These are phyloP conservation scores for Coffea canephora DNA, from an alignment of 257 asterid species.

Conservation along the genomic window DNA sequence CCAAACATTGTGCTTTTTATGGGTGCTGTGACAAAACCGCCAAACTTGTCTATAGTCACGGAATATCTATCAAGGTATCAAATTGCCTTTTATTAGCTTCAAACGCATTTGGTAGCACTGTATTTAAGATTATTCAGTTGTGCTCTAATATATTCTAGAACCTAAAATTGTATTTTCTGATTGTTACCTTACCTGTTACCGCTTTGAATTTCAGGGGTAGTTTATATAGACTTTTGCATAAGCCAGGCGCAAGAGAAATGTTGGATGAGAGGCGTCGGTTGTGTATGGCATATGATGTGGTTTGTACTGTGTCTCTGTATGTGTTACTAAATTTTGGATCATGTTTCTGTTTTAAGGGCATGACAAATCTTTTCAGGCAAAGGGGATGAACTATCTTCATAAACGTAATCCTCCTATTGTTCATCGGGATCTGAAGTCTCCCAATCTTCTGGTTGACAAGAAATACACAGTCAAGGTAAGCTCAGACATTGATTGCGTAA, in stretches of 20 bases:
- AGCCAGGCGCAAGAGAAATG: slow-evolving; percentile 72
- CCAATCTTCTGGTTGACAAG: slow-evolving; percentile 90
- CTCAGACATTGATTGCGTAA: not conserved
- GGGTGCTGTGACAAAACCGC: slow-evolving; percentile 96
- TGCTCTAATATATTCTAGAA: slow-evolving; percentile 4
- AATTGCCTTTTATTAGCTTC: not conserved
- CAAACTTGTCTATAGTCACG: slow-evolving; percentile 88
- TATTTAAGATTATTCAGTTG: not conserved
- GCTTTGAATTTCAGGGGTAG: slow-evolving; percentile 69
- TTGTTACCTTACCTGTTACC: slow-evolving; percentile 10
- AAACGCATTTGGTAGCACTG: not conserved
- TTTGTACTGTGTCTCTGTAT: slow-evolving; percentile 17
- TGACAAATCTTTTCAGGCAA: slow-evolving; percentile 54
- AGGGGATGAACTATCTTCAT: slow-evolving; percentile 96
- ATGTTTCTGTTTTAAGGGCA: slow-evolving; percentile 9
- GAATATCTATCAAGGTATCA: slow-evolving; percentile 84
- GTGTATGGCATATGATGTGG: slow-evolving; percentile 96
- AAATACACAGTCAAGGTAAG: slow-evolving; percentile 95
- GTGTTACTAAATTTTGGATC: slow-evolving; percentile 12
- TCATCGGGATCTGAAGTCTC: slow-evolving; percentile 93
- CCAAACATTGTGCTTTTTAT: slow-evolving; percentile 96
- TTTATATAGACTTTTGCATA: slow-evolving; percentile 79
- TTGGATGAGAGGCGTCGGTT: slow-evolving; percentile 86
- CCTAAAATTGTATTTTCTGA: slow-evolving; percentile 18
- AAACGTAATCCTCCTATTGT: slow-evolving; percentile 87